Percentiles rank a stretch among this genome's conserved stretches.
Conservation (phyloP, 2,329 filamentous ascomycete genomes). For the Trichoderma sp. region DNA sequence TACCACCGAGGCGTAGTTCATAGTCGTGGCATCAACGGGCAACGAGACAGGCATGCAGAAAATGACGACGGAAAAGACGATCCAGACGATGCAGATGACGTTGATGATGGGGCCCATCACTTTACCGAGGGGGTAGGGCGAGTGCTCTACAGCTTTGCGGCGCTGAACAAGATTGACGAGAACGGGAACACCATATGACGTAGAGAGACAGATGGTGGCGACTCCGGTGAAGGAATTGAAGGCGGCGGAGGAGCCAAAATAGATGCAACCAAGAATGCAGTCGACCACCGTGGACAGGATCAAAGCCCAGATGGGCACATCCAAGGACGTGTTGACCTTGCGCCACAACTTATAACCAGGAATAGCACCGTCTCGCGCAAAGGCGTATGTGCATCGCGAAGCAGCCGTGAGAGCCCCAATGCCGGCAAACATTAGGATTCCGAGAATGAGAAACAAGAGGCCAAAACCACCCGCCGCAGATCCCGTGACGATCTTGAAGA, state of each 20-base stretch:
- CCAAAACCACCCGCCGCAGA: constrained; percentile 72
- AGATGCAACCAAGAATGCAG: constrained; percentile 72
- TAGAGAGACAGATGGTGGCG: constrained; percentile 73
- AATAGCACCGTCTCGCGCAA: constrained; percentile 72
- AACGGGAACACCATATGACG: constrained; percentile 74
- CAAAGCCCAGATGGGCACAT: constrained; percentile 69
- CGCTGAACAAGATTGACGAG: constrained; percentile 66
- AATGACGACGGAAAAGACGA: constrained; percentile 64
- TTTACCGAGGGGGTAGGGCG: constrained; percentile 65
- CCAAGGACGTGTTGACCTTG: constrained; percentile 61
- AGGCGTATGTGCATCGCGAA: constrained; percentile 72
- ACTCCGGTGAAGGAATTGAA: constrained; percentile 80
- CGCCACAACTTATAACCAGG: constrained; percentile 67
- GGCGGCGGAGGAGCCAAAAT: constrained; percentile 73
- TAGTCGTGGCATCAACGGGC: constrained; percentile 53
- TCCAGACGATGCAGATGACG: constrained; percentile 66
- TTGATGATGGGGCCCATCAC: constrained; percentile 72
- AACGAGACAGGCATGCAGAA: constrained; percentile 73
- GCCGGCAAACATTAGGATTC: constrained; percentile 74
- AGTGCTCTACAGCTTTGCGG: constrained; percentile 63
- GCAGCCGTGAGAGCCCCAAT: constrained; percentile 73
- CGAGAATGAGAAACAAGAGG: constrained; percentile 71
- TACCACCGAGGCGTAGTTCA: constrained; percentile 68
- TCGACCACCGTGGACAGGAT: constrained; percentile 66
- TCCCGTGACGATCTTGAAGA: constrained; percentile 75